Conservation (phyloP, 2,329 filamentous ascomycete genomes). For the Knufia fluminis region DNA sequence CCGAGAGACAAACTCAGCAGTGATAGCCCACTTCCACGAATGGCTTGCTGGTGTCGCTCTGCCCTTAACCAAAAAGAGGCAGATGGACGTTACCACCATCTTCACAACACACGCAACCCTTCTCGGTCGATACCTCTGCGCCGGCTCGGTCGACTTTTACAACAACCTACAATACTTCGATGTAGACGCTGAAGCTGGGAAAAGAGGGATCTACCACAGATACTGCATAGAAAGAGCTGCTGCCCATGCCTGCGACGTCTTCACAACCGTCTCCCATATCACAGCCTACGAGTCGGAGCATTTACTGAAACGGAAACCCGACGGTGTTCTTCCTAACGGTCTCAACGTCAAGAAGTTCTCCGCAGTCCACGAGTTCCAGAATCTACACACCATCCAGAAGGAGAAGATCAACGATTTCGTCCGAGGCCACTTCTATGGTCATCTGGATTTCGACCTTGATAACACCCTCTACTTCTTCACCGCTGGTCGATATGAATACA, state of each 20-base stretch:
- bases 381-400: constrained; percentile 90
- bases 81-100: constrained; percentile 94
- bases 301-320: constrained; percentile 91
- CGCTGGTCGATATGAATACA: constrained; percentile 90
- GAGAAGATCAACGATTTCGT: constrained; percentile 98
- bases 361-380: constrained; percentile 97
- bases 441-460: constrained; percentile 93
- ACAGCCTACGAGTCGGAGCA: constrained; percentile 98
- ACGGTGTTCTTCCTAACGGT: constrained; percentile 91
- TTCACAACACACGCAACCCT: constrained; percentile 97
- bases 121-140: constrained; percentile 89
- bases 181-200: constrained; percentile 90
- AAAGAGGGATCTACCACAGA: constrained; percentile 95
- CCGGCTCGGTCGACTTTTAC: constrained; percentile 97
- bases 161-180: constrained; percentile 97
- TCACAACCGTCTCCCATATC: constrained; percentile 97
- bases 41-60: constrained; percentile 93
- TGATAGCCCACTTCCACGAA: constrained; percentile 98
- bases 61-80: constrained; percentile 82
- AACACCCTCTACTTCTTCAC: constrained; percentile 98
- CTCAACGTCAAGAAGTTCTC: constrained; percentile 98
- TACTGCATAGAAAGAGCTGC: constrained; percentile 97
- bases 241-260: constrained; percentile 86
- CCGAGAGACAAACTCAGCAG: constrained; percentile 82
- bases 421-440: constrained; percentile 94